A percentile compares a stretch with the other conserved stretches of the same genome.
These are phyloP conservation scores for Actinomortierella ambigua DNA, from an alignment of 371 early-diverging fungal species.

Conservation along the genomic window DNA sequence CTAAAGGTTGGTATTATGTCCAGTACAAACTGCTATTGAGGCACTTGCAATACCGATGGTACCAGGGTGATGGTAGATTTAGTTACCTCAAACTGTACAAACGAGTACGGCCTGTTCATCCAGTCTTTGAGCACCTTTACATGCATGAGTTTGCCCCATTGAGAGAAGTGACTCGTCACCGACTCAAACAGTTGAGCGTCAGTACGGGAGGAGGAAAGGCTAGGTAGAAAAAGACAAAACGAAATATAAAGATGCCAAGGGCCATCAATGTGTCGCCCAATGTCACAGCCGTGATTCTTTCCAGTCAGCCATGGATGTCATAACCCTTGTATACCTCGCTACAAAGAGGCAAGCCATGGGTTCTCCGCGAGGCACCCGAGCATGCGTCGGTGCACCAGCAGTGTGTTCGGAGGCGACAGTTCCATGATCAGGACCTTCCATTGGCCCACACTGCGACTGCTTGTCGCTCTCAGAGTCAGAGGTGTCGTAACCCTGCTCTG, in stretches of 20 bases:
- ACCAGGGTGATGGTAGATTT: background rate
- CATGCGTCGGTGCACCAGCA: too few relatives aligned
- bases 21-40: background rate
- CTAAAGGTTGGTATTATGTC: background rate
- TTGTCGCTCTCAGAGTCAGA: too few relatives aligned
- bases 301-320: too few relatives aligned
- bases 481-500: too few relatives aligned
- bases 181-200: conserved; percentile 64
- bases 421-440: too few relatives aligned
- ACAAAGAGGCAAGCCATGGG: conserved; percentile 65
- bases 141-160: conserved; percentile 72
- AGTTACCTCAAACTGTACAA: conserved; percentile 79
- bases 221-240: conserved; percentile 18
- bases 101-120: conserved; percentile 82
- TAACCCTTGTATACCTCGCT: conserved; percentile 60
- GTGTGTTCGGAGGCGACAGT: too few relatives aligned
- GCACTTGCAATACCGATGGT: background rate
- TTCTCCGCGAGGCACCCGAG: too few relatives aligned
- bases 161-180: conserved; percentile 66
- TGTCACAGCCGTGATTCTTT: background rate
- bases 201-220: conserved; percentile 64
- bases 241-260: background rate
- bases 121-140: conserved; percentile 85
- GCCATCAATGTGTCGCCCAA: background rate
- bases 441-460: too few relatives aligned